phyloP scores from a whole-genome alignment of 768 basidiomycete genomes.

The Tremella yokohamensis region DNA sequence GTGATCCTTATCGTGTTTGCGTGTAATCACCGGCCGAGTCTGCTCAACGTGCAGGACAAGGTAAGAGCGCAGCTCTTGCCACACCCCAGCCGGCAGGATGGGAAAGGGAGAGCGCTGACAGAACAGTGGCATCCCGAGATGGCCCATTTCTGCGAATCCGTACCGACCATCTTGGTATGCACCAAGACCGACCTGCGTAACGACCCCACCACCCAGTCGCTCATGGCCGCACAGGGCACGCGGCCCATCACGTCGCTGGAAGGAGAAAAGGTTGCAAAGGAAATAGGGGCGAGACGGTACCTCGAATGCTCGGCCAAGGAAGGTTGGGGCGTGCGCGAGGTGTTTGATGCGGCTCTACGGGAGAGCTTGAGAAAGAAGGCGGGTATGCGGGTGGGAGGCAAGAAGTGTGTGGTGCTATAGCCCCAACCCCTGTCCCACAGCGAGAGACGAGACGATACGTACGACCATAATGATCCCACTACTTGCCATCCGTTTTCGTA shows the following conservation, averaged over 20 bases:
- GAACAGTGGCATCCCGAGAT: conserved; percentile 52
- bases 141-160: conserved; percentile 50
- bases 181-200: conserved; percentile 51
- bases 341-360: conserved; percentile 80
- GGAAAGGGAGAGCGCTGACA: not conserved
- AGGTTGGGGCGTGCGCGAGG: conserved; percentile 83
- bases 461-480: too few relatives aligned
- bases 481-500: too few relatives aligned
- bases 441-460: conserved; percentile 10
- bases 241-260: conserved; percentile 74
- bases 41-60: conserved; percentile 52
- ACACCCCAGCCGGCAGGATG: not conserved
- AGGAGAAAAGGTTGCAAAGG: conserved; percentile 77
- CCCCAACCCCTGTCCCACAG: too few relatives aligned
- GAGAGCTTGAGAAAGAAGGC: conserved; percentile 75
- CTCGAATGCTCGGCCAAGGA: conserved; percentile 91
- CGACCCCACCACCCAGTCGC: conserved; percentile 41
- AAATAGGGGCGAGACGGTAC: conserved; percentile 84
- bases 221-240: conserved; percentile 70
- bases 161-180: conserved; percentile 49
- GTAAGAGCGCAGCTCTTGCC: conserved; percentile 27
- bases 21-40: conserved; percentile 49
- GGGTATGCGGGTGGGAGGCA: conserved; percentile 69
- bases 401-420: conserved; percentile 66
- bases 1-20: conserved; percentile 52